Base-by-base conservation (phyloP, 2,329 filamentous ascomycete species). In the Hypomyces rosellus region DNA sequence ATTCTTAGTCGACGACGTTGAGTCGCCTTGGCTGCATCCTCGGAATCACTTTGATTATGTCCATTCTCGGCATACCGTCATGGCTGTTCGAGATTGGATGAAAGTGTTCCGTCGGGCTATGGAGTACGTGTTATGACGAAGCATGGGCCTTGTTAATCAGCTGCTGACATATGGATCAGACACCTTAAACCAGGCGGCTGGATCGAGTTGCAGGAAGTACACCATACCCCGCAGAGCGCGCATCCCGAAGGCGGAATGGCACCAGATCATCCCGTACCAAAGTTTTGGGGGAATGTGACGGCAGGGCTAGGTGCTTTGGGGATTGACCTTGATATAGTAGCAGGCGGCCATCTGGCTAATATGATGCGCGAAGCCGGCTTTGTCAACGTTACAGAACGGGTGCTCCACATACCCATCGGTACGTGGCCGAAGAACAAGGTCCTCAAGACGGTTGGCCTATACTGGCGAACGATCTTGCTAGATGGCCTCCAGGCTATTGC, bases 31-130 rank as follows among this genome's bases (percentile, higher is more conserved):
- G 80, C 61, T 80, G 14, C 73, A 80, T 53, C 74, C 75, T 5
- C 59, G 62, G 4, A 73, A 80, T 52, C 71, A 76, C 46, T 84
- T 82, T 49, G 80, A 84, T 60, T 82, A 81, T 52, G 74, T 84
- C 34, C 80, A 84, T 59, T 74, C 76, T n/a, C 71, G 81, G 3
- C 74, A 79, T 50, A 76, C 77, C 1, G 74, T 77, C 13, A 73
- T 76, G 69, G 77, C 74, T 2, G 76, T 83, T 51, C 75, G 72
- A 45, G 71, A 82, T 57, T 83, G 79, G 78, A 69, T 69, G 2
- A 67, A 59, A 13, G 61, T 82, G 1, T 70, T 81, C 51, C 62
- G 64, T 13, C 70, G 72, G 49, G 67, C 71, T 1, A 66, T 72
- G 38, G 71, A 75, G 76, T 79, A 58, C 59, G 71, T 60, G 4